These are phyloP conservation scores for Chlamydomonas asymmetrica DNA, from an alignment of 139 green algal species.

Conservation along the genomic window DNA sequence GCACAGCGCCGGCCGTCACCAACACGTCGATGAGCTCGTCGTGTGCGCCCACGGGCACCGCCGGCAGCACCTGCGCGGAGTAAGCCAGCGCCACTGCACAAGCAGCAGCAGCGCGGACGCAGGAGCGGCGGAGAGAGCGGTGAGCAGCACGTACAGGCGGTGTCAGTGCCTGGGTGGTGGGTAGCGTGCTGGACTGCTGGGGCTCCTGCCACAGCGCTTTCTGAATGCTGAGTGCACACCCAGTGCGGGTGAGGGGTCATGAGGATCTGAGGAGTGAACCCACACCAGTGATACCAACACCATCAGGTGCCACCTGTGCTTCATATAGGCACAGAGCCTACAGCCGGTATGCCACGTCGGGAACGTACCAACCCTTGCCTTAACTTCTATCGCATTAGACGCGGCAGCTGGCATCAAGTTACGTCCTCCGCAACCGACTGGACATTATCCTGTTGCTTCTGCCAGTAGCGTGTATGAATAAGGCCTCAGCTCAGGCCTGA, in stretches of 20 bases:
- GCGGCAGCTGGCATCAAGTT: neutral
- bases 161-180: neutral
- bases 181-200: neutral
- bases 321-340: neutral
- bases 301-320: too few relatives aligned
- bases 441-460: neutral
- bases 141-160: too few relatives aligned
- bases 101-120: neutral
- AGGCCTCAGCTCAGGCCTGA: neutral
- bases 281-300: too few relatives aligned
- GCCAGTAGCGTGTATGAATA: neutral
- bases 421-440: neutral
- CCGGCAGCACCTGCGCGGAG: conserved; percentile 21
- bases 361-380: neutral
- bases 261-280: neutral
- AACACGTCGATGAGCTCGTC: conserved; percentile 42
- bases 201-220: neutral
- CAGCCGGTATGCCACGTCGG: too few relatives aligned
- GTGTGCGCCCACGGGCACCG: conserved; percentile 34
- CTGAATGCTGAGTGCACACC: neutral
- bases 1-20: conserved; percentile 1
- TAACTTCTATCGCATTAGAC: neutral
- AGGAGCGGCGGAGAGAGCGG: too few relatives aligned
- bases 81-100: conserved; percentile 44
- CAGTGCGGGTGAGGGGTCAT: neutral